A percentile compares a stretch with the other conserved stretches of the same genome.
phyloP scores from a whole-genome alignment of 176 grass and related monocot species.

The Rhynchospora tenuis region DNA sequence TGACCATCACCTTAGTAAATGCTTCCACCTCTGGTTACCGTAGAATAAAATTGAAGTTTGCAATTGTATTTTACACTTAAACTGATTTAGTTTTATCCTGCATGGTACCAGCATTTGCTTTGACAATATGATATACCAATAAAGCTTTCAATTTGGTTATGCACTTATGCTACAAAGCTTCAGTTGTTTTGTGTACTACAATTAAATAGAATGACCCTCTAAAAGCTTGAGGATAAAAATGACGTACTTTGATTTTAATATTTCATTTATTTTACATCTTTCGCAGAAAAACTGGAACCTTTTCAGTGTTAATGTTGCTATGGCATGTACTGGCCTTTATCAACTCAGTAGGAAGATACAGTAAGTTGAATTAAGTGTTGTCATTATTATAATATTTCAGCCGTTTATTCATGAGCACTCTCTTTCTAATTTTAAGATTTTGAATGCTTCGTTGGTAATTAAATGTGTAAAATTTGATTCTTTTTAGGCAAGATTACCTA shows the following conservation, averaged over 20 bases:
- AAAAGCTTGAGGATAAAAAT: background rate
- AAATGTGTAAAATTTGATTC: background rate
- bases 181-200: background rate
- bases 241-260: background rate
- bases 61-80: background rate
- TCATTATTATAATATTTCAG: background rate
- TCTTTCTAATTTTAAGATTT: conserved; percentile 4
- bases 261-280: background rate
- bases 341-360: conserved; percentile 72
- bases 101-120: background rate
- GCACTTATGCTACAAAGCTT: background rate
- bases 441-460: background rate
- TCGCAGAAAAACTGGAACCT: conserved; percentile 89
- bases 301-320: conserved; percentile 58
- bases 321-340: conserved; percentile 65
- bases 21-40: background rate
- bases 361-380: conserved; percentile 27
- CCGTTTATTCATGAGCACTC: background rate
- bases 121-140: background rate
- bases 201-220: background rate
- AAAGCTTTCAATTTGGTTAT: background rate
- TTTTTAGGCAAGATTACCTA: conserved; percentile 61
- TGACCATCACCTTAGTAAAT: background rate
- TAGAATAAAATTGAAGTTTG: background rate
- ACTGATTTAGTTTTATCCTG: background rate